Evolutionary conservation across 2,329 filamentous ascomycete species (phyloP).

Genomic region (Cyclaneusma minus): DNA sequence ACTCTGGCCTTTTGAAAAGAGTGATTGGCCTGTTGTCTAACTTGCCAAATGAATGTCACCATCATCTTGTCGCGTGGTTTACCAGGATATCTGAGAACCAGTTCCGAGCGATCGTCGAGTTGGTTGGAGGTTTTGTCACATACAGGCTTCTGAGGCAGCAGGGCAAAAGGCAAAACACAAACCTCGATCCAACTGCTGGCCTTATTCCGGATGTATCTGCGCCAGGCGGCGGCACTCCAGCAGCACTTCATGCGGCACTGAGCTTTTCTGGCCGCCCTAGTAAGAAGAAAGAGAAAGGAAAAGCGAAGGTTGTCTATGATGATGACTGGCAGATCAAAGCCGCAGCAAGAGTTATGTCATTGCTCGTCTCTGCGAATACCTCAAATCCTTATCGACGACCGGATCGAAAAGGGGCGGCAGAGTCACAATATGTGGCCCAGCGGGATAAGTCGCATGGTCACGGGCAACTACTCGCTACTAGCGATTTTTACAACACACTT

Average conservation of each 20-base stretch:
- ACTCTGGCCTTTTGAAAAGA: constrained; percentile 75
- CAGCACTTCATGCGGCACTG: constrained; percentile 66
- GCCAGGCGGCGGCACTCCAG: constrained; percentile 40
- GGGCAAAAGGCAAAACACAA: constrained; percentile 45
- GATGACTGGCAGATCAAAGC: constrained; percentile 87
- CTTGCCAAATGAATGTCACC: constrained; percentile 58
- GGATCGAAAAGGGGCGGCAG: constrained; percentile 17
- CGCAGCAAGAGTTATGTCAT: constrained; percentile 61
- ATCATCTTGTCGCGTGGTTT: constrained; percentile 65
- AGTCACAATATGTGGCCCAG: constrained; percentile 20
- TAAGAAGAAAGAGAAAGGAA: constrained; percentile 37
- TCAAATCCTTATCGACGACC: constrained; percentile 20
- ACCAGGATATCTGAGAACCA: constrained; percentile 50
- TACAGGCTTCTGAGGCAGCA: constrained; percentile 62
- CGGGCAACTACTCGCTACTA: constrained; percentile 61
- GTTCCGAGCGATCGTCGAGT: constrained; percentile 60
- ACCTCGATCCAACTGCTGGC: constrained; percentile 45
- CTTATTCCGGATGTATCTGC: constrained; percentile 60
- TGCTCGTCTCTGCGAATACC: constrained; percentile 74
- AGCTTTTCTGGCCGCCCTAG: constrained; percentile 31
- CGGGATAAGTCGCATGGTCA: constrained; percentile 28
- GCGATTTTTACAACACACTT: constrained; percentile 75
- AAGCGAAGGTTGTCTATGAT: constrained; percentile 48
- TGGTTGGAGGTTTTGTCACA: constrained; percentile 65
- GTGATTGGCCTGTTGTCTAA: constrained; percentile 70